phyloP scores from a whole-genome alignment of 495 filamentous ascomycete species.

The Penicillium odoratum region DNA sequence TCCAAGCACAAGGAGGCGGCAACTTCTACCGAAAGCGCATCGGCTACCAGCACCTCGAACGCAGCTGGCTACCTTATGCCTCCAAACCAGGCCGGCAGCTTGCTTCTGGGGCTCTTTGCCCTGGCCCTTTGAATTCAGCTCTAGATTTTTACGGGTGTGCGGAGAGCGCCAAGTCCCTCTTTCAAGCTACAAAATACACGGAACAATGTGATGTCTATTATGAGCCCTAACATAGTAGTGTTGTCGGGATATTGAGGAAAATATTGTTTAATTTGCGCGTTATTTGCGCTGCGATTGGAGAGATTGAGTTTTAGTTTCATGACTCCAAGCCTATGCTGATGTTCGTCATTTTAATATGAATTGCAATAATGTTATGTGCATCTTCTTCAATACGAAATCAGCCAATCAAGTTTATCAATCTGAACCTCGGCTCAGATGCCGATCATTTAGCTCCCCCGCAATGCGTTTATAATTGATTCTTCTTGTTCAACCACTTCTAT shows the following conservation, averaged over 20 bases:
- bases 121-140: constrained; percentile 17
- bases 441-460: not conserved
- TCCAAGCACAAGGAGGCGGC: constrained; percentile 10
- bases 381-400: not conserved
- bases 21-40: constrained; percentile 17
- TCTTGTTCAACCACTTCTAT: not conserved
- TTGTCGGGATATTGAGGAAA: not conserved
- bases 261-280: not conserved
- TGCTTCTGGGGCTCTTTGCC: constrained; percentile 27
- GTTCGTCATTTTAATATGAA: constrained; percentile 4
- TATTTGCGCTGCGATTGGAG: constrained; percentile 5
- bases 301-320: not conserved
- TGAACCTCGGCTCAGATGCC: not conserved
- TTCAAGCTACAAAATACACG: constrained; percentile 4
- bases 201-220: constrained; percentile 1
- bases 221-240: not conserved
- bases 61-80: constrained; percentile 27
- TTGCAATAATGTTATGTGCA: not conserved
- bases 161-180: not conserved
- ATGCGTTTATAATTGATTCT: not conserved
- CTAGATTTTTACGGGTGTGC: not conserved
- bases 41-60: constrained; percentile 18
- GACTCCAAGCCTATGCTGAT: not conserved
- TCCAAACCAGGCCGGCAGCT: constrained; percentile 29
- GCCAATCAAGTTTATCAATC: not conserved